Conservation (phyloP, 2,329 filamentous ascomycete species). For the Fusarium nodosum region DNA sequence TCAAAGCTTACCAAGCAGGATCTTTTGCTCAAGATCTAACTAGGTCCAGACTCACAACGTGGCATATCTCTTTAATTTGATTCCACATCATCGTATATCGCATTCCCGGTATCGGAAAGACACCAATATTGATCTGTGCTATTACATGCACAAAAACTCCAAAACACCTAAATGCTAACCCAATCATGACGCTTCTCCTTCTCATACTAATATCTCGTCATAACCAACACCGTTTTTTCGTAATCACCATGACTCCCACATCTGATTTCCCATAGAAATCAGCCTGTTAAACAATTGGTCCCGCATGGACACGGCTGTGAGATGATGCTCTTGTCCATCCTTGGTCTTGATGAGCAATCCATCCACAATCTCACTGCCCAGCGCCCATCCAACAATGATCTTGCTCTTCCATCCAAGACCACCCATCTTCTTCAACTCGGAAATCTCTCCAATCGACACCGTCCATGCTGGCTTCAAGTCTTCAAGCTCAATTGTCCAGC, state of each 20-base stretch:
- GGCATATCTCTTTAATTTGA: conserved; percentile 1
- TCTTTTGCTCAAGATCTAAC: background rate
- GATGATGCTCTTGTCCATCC: conserved; percentile 66
- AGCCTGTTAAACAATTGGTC: conserved; percentile 87
- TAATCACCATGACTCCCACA: conserved; percentile 81
- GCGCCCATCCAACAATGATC: conserved; percentile 83
- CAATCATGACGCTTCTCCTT: background rate
- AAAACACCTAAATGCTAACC: conserved; percentile 2
- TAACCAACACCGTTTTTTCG: no score
- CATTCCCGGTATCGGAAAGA: conserved; percentile 18
- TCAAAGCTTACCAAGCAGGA: conserved; percentile 26
- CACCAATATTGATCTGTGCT: background rate
- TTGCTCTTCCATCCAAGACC: conserved; percentile 89
- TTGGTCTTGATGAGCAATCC: conserved; percentile 76
- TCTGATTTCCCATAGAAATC: conserved; percentile 81
- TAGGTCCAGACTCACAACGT: conserved; percentile 1
- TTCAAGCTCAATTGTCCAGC: conserved; percentile 70
- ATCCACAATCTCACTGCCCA: conserved; percentile 80
- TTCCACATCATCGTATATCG: conserved; percentile 24
- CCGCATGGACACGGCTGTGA: conserved; percentile 79
- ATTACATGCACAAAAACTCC: conserved; percentile 25
- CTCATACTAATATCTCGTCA: no score
- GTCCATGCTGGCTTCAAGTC: conserved; percentile 75
- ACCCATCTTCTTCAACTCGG: conserved; percentile 82
- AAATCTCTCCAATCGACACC: conserved; percentile 77